These are phyloP conservation scores for Aegilops longissima DNA, from an alignment of 176 grass and related monocot species.

Conservation along the genomic window DNA sequence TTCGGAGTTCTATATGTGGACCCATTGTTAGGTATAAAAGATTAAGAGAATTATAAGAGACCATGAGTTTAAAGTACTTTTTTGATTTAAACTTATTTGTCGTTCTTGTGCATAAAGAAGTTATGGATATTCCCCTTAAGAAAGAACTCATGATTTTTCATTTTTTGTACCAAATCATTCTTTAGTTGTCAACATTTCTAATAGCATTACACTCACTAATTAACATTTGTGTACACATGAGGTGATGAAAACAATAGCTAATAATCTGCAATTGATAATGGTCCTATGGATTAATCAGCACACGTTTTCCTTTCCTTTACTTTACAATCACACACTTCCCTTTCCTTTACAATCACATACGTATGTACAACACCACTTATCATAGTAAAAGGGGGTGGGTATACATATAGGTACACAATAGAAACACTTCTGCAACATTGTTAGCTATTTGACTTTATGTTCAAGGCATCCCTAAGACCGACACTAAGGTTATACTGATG, in stretches of 20 bases:
- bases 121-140: no score
- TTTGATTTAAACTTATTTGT: no score
- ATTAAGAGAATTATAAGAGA: no score
- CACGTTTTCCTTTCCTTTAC: slow-evolving; percentile 29
- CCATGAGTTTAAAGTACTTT: no score
- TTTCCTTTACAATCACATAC: slow-evolving; percentile 42
- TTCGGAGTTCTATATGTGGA: no score
- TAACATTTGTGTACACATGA: background rate
- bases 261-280: background rate
- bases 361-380: slow-evolving; percentile 42
- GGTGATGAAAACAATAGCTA: background rate
- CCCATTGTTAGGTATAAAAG: no score
- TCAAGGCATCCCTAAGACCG: slow-evolving; percentile 47
- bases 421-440: slow-evolving; percentile 21
- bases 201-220: no score
- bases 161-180: no score
- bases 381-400: background rate
- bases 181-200: no score
- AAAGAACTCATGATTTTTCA: no score
- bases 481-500: slow-evolving; percentile 39
- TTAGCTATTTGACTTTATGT: slow-evolving; percentile 38
- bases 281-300: slow-evolving; percentile 31
- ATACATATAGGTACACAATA: slow-evolving; percentile 13
- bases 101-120: no score
- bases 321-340: slow-evolving; percentile 28